Evolutionary conservation across 768 basidiomycete genomes (phyloP).

Genomic region (Kwoniella europaea): DNA sequence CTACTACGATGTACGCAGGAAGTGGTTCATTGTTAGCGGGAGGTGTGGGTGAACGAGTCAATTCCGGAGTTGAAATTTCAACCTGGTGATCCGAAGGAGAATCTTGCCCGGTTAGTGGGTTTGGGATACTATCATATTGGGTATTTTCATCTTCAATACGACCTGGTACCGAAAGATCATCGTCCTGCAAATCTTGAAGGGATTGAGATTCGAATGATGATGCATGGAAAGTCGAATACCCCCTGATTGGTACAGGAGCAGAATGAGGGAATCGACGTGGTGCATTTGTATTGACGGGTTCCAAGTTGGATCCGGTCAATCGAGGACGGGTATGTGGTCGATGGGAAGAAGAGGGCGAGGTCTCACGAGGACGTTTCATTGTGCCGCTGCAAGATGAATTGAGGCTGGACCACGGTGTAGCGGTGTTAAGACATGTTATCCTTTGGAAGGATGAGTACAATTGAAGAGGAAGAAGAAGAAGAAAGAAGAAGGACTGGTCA

Average conservation of each 20-base stretch:
- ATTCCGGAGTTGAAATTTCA: not conserved
- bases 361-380: conserved; percentile 1
- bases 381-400: not conserved
- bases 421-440: no score
- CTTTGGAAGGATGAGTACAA: no score
- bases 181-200: not conserved
- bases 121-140: no score
- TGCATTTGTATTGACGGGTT: not conserved
- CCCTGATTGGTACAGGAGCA: not conserved
- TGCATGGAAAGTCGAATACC: not conserved
- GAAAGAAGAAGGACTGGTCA: no score
- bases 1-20: conserved; percentile 1
- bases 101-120: not conserved
- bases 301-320: not conserved
- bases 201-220: not conserved
- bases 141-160: not conserved
- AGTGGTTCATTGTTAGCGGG: not conserved
- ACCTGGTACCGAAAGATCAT: not conserved
- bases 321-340: conserved; percentile 2
- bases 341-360: conserved; percentile 2
- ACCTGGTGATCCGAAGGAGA: not conserved
- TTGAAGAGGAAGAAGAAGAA: no score
- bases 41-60: conserved; percentile 9
- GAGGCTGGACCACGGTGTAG: not conserved
- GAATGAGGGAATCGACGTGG: not conserved